Evolutionary conservation across 2,329 filamentous ascomycete genomes (phyloP), one percentile per base, ranked within the genome.

Genomic region (Aureobasidium lini): DNA sequence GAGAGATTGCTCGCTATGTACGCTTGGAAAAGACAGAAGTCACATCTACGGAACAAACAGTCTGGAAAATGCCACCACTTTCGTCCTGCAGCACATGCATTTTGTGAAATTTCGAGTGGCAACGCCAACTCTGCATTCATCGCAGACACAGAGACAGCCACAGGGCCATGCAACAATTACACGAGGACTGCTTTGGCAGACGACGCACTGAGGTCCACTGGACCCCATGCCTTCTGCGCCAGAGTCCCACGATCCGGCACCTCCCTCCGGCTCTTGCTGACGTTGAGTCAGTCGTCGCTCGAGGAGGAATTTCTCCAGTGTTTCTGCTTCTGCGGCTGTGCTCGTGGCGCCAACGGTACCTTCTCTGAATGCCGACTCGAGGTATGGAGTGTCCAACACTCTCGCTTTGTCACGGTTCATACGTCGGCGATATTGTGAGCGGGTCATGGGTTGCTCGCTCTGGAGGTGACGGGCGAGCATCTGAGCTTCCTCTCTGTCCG

Each of bases 91-190:
- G 68, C 93, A 97, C 40, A 97, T 92, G 70, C 94, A 99, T 70
- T 90, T 95, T 64, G 92, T 90, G 71, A 95, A 97, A 71, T 97
- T 97, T 71, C 96, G 95, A 85, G 95, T 92, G 3, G 94, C 94
- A 63, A 97, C 79, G 44, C 90, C 93, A 37, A 97, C 89, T 34
- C 94, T 82, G 70, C 94, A 97, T 65, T 97, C 94, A 71, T 99
- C 94, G 70, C 94, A 97, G 11, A 97, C 80, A 65, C 90, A 93
- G 60, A 99, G 80, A 70, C 94, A 99, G 2, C 94, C 88, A 71
- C 94, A 99, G 0, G 94, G 94, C 94, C 94, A 97, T 1, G 96
- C 87, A 58, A 99, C 88, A 62, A 97, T 88, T 7, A 89, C 95
- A 16, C 94, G 81, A 3, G 91, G 85, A n/a, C 83, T 82, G 58